Evolutionary conservation across 352 stramenopile species (phyloP).

Genomic region (Phytophthora sansomeana): DNA sequence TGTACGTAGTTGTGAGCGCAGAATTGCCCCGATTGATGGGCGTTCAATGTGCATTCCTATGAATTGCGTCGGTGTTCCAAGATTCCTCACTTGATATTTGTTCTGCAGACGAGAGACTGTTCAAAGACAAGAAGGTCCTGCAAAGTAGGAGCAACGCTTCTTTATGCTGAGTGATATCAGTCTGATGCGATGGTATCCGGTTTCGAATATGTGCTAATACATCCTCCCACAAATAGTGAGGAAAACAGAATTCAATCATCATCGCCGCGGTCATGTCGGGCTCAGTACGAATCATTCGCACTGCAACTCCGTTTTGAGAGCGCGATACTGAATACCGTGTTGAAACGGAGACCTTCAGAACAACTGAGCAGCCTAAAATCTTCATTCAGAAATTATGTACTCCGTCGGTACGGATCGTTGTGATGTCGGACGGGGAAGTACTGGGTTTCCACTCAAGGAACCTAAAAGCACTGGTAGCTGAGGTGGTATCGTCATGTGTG

Average conservation of each 20-base stretch:
- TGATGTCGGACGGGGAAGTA: background rate
- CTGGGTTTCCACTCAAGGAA: background rate
- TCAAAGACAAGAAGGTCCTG: constrained; percentile 7
- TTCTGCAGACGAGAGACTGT: background rate
- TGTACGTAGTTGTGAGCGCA: background rate
- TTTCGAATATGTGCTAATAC: constrained; percentile 4
- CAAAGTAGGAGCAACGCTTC: background rate
- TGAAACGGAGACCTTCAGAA: background rate
- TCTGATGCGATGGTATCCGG: background rate
- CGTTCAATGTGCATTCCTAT: background rate
- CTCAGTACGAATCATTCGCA: background rate
- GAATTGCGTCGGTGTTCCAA: background rate
- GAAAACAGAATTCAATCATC: background rate
- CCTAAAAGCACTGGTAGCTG: background rate
- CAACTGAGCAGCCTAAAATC: background rate
- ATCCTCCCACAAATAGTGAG: constrained; percentile 14
- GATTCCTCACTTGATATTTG: constrained; percentile 1
- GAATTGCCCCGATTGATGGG: background rate
- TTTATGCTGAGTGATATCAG: background rate
- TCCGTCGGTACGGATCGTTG: constrained; percentile 2
- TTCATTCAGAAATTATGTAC: background rate
- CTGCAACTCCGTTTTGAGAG: constrained; percentile 6
- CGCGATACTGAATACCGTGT: constrained; percentile 5
- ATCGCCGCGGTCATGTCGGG: constrained; percentile 4
- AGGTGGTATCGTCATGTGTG: background rate